Conservation (phyloP, 2,329 filamentous ascomycete genomes). For the Ceratocystis alfenasii region DNA sequence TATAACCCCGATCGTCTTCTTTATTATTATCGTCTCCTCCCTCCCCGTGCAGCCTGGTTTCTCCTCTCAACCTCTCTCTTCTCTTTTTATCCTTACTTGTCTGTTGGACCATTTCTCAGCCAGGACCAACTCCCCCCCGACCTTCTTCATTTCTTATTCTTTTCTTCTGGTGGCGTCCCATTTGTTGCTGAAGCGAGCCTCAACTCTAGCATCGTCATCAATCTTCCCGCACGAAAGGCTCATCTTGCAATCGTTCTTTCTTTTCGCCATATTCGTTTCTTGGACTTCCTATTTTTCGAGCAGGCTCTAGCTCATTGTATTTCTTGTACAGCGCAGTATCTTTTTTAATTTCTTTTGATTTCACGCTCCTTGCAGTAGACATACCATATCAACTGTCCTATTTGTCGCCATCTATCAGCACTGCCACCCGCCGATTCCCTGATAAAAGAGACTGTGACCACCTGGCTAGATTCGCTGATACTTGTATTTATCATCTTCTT, state of each 20-base stretch:
- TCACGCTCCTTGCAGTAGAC: background rate
- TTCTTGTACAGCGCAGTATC: conserved; percentile 10
- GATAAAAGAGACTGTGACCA: background rate
- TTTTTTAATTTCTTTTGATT: conserved; percentile 8
- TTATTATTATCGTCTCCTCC: conserved; percentile 12
- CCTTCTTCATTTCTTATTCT: background rate
- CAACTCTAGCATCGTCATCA: background rate
- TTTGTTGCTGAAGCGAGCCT: conserved; percentile 1
- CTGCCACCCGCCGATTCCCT: background rate
- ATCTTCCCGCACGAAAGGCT: background rate
- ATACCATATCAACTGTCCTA: background rate
- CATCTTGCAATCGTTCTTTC: background rate
- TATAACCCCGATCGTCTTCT: background rate
- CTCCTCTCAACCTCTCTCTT: background rate
- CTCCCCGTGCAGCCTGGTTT: background rate
- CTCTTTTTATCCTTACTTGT: background rate
- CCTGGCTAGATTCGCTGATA: background rate
- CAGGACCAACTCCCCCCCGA: background rate
- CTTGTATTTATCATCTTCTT: background rate
- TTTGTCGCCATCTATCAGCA: background rate
- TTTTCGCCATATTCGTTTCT: conserved; percentile 1
- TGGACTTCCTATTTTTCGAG: conserved; percentile 5
- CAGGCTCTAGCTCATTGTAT: conserved; percentile 3
- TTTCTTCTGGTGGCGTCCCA: background rate
- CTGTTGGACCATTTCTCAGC: background rate